Evolutionary conservation across 768 basidiomycete genomes (phyloP), one percentile per base, ranked within the genome.

Genomic region (Phlebiopsis gigantea): DNA sequence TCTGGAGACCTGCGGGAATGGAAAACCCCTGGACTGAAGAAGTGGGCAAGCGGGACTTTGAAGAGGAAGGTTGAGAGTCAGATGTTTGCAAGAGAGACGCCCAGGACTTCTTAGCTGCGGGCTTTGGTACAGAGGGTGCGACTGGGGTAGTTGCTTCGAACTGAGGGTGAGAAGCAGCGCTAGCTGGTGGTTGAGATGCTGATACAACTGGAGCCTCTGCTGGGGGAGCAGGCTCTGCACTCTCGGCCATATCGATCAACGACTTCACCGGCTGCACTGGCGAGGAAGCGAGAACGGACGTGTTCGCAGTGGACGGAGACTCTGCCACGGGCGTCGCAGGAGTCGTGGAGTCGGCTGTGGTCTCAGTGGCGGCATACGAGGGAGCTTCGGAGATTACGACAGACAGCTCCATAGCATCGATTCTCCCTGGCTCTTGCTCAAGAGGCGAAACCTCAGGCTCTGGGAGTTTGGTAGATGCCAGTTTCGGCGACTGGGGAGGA

Each of bases 1-100:
- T 53, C 5, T 67, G 55, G 4, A 70, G 39, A 5, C 68, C 61
- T 1, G 81, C 87, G 2, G 88, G 81, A 60, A 90, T 75, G 44
- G 88, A 92, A 66, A 90, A 79, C 4, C 88, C 88, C 12, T 89
- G 79, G 48, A 90, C 78, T 49, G 81, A 79, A 8, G 88, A 91
- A 0, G 80, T 84, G 1, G 87, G 88, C 15, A 90, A 80, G 2
- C 79, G 44, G 63, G 71, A 66, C 51, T 73, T 75, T 3, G 77
- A 69, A 0, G 75, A 63, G 0, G 79, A 69, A 0, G 73, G 59
- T 1, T 73, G 58, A 4, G 78, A 71, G 5, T 75, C 65, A 2
- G 76, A 55, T 0, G 78, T 68, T 49, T 79, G 79, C 34, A 91
- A 74, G 30, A 92, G 81, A 14, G 87, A 87, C 0, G 89, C 88